Percentiles rank a stretch among this genome's conserved stretches.
Evolutionary conservation across 306 rosid species (phyloP).

Genomic region (Morella rubra): DNA sequence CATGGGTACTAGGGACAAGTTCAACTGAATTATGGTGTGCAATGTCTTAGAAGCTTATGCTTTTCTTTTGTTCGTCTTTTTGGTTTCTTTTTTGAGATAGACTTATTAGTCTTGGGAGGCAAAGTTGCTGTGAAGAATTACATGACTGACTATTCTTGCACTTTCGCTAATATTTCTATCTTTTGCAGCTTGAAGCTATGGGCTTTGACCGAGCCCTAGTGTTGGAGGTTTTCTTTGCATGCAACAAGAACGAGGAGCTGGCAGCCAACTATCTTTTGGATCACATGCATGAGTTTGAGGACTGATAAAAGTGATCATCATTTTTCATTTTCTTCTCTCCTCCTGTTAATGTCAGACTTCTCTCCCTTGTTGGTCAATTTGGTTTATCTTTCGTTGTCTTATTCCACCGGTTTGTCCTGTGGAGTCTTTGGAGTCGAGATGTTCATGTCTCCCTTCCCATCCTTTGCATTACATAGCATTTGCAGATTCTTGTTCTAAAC

Average conservation of each 20-base stretch:
- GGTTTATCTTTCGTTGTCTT: slow-evolving; percentile 22
- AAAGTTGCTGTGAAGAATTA: not conserved
- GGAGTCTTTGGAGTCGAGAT: slow-evolving; percentile 5
- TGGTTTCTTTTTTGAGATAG: not conserved
- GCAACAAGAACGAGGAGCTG: slow-evolving; percentile 79
- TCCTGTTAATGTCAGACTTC: slow-evolving; percentile 7
- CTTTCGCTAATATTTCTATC: not conserved
- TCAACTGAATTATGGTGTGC: not conserved
- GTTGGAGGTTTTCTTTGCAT: slow-evolving; percentile 76
- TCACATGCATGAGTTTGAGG: slow-evolving; percentile 73
- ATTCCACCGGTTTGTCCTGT: slow-evolving; percentile 13
- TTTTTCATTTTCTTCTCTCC: not conserved
- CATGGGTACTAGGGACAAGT: not conserved
- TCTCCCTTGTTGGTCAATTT: slow-evolving; percentile 27
- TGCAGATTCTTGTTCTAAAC: slow-evolving; percentile 4
- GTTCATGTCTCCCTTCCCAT: slow-evolving; percentile 12
- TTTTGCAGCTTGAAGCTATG: slow-evolving; percentile 74
- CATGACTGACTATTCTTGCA: not conserved
- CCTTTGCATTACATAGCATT: slow-evolving; percentile 24
- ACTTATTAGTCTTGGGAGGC: not conserved
- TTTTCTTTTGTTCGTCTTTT: not conserved
- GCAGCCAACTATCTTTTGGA: slow-evolving; percentile 86
- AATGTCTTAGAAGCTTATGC: not conserved
- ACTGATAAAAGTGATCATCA: slow-evolving; percentile 28
- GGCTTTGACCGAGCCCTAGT: slow-evolving; percentile 75